phyloP scores from a whole-genome alignment of 768 basidiomycete species.

The Goffeauzyma gilvescens region DNA sequence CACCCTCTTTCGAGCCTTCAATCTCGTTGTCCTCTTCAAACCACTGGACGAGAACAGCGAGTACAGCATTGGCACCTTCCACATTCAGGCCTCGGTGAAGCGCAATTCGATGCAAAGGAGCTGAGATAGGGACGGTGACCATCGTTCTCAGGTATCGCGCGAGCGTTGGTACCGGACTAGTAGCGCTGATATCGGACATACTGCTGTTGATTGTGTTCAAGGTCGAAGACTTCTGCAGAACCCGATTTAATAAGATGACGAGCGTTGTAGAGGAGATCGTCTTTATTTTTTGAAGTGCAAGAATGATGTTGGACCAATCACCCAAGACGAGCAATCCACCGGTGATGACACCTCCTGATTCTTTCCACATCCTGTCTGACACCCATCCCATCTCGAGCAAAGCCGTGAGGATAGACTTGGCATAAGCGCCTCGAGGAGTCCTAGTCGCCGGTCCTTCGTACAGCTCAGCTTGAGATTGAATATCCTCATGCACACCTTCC shows the following conservation, averaged over 20 bases:
- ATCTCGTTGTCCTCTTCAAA: conserved; percentile 14
- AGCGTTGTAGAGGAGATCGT: conserved; percentile 15
- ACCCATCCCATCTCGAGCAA: conserved; percentile 14
- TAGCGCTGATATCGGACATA: too few species aligned
- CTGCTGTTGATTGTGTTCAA: too few species aligned
- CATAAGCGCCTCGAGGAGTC: conserved; percentile 15
- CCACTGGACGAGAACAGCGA: conserved; percentile 17
- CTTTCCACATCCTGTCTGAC: conserved; percentile 18
- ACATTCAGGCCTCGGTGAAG: conserved; percentile 14
- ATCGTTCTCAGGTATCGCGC: conserved; percentile 6
- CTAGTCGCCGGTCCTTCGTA: too few species aligned
- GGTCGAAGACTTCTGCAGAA: too few species aligned
- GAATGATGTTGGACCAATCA: conserved; percentile 25
- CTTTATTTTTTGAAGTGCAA: conserved; percentile 7
- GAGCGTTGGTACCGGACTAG: not conserved
- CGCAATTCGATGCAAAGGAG: conserved; percentile 20
- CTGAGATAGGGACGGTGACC: conserved; percentile 14
- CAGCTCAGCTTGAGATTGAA: too few species aligned
- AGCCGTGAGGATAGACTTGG: conserved; percentile 11
- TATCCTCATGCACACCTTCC: too few species aligned
- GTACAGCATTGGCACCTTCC: conserved; percentile 19
- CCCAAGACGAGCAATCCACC: conserved; percentile 16
- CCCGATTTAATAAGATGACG: too few species aligned
- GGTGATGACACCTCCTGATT: conserved; percentile 15
- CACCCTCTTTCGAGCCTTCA: conserved; percentile 3